Conservation (phyloP, 1,284 basidiomycete species). For the Apiotrichum montevideense region DNA sequence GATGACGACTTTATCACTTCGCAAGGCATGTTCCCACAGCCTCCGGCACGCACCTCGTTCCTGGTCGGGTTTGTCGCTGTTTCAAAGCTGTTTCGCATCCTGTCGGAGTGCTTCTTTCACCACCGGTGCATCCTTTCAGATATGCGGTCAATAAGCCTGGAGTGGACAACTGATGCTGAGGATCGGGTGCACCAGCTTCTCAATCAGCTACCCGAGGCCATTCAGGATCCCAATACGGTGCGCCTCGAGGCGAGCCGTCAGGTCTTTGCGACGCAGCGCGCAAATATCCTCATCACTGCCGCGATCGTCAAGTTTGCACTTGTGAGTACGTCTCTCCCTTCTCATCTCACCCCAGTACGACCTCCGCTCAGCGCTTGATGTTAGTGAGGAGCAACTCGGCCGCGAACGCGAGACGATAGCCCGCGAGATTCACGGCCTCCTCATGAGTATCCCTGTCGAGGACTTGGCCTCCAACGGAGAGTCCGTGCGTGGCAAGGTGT, state of each 20-base stretch:
- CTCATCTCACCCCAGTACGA: constrained; percentile 24
- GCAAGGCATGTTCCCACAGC: constrained; percentile 45
- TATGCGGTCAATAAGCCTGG: constrained; percentile 16
- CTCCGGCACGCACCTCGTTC: constrained; percentile 30
- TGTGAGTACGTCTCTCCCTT: constrained; percentile 22
- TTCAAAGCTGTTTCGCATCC: constrained; percentile 38
- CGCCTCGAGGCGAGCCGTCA: constrained; percentile 20
- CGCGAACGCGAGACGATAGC: constrained; percentile 41
- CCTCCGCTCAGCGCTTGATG: constrained; percentile 31
- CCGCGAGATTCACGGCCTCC: constrained; percentile 40
- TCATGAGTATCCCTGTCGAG: constrained; percentile 45
- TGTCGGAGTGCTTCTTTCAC: constrained; percentile 45
- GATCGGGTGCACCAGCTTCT: constrained; percentile 34
- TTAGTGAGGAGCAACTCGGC: constrained; percentile 33
- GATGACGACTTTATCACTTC: constrained; percentile 47
- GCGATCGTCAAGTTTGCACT: constrained; percentile 46
- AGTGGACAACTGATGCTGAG: constrained; percentile 32
- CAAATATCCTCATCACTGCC: constrained; percentile 43
- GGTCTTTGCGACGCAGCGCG: constrained; percentile 42
- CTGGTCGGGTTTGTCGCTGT: constrained; percentile 44
- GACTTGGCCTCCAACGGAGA: constrained; percentile 47
- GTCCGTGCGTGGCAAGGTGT: constrained; percentile 43
- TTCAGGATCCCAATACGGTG: constrained; percentile 28
- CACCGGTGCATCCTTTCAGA: constrained; percentile 34
- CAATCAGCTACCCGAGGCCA: constrained; percentile 28